Evolutionary conservation across 2,329 filamentous ascomycete genomes (phyloP).

Genomic region (Trematosphaeria pertusa): DNA sequence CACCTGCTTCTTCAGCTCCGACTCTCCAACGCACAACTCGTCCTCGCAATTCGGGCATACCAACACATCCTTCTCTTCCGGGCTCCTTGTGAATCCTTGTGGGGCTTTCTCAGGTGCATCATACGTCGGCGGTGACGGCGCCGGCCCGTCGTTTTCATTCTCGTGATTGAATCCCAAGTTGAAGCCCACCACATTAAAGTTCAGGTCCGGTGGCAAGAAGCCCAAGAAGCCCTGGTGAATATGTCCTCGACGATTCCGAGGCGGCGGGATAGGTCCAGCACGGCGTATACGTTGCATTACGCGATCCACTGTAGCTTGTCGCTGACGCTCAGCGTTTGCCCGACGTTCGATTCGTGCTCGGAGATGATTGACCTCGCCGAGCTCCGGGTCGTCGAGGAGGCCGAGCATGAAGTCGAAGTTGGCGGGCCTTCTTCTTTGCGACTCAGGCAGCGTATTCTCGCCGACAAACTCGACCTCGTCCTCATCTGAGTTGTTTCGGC

Average conservation of each 20-base stretch:
- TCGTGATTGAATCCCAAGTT: slow-evolving; percentile 42
- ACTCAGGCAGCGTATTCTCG: slow-evolving; percentile 29
- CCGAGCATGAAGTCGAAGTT: slow-evolving; percentile 27
- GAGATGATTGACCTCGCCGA: slow-evolving; percentile 2
- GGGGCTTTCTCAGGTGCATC: slow-evolving; percentile 69
- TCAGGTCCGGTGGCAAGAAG: slow-evolving; percentile 35
- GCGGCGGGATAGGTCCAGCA: not conserved
- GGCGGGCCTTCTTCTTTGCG: slow-evolving; percentile 22
- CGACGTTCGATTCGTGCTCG: slow-evolving; percentile 1
- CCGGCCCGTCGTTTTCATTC: slow-evolving; percentile 26
- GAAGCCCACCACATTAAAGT: slow-evolving; percentile 55
- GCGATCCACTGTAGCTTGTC: slow-evolving; percentile 3
- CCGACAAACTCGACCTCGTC: slow-evolving; percentile 42
- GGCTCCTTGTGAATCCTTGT: slow-evolving; percentile 81
- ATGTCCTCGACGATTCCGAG: slow-evolving; percentile 15
- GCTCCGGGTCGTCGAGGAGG: slow-evolving; percentile 24
- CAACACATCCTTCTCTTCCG: slow-evolving; percentile 73
- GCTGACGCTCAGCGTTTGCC: not conserved
- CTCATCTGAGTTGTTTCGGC: slow-evolving; percentile 20
- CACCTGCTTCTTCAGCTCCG: slow-evolving; percentile 77
- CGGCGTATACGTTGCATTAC: not conserved
- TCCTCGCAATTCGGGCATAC: slow-evolving; percentile 87
- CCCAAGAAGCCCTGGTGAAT: slow-evolving; percentile 36
- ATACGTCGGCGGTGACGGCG: slow-evolving; percentile 57
- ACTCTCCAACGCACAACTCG: slow-evolving; percentile 78